phyloP scores from a whole-genome alignment of 2,329 filamentous ascomycete genomes.

The Cyanodermella asteris region DNA sequence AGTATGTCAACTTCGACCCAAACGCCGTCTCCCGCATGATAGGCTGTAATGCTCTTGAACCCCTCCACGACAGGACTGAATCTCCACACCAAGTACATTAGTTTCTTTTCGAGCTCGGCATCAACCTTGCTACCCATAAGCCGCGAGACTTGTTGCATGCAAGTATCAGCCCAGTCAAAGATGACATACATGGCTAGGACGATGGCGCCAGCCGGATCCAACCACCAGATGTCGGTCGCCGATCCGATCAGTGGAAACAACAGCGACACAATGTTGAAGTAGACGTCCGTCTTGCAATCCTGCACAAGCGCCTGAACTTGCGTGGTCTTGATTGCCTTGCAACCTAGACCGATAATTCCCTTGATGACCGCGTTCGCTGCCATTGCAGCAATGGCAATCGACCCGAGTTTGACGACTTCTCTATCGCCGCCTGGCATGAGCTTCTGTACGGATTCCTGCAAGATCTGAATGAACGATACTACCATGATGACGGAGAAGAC shows the following conservation, averaged over 20 bases:
- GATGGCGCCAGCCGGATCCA: constrained; percentile 40
- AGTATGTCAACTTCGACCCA: constrained; percentile 42
- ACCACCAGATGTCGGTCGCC: constrained; percentile 40
- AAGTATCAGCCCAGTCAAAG: constrained; percentile 44
- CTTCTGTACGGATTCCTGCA: constrained; percentile 37
- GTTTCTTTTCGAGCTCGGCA: constrained; percentile 29
- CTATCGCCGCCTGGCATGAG: constrained; percentile 24
- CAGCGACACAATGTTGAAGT: constrained; percentile 42
- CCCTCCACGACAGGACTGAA: constrained; percentile 31
- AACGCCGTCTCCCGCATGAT: constrained; percentile 40
- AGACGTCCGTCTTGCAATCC: constrained; percentile 40
- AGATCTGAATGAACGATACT: constrained; percentile 37
- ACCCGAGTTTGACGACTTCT: constrained; percentile 2
- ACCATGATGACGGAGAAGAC: constrained; percentile 44
- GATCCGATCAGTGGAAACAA: constrained; percentile 40
- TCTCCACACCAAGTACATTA: constrained; percentile 37
- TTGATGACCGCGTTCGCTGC: constrained; percentile 35
- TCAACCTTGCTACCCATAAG: constrained; percentile 36
- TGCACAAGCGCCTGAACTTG: constrained; percentile 42
- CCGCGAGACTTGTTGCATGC: constrained; percentile 35
- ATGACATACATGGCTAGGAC: constrained; percentile 45
- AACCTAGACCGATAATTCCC: constrained; percentile 37
- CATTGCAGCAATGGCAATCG: constrained; percentile 31
- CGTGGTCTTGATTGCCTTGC: constrained; percentile 37
- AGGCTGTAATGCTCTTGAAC: constrained; percentile 33